Conservation (phyloP, 2,329 filamentous ascomycete species). For the Cladosporium sp. region DNA sequence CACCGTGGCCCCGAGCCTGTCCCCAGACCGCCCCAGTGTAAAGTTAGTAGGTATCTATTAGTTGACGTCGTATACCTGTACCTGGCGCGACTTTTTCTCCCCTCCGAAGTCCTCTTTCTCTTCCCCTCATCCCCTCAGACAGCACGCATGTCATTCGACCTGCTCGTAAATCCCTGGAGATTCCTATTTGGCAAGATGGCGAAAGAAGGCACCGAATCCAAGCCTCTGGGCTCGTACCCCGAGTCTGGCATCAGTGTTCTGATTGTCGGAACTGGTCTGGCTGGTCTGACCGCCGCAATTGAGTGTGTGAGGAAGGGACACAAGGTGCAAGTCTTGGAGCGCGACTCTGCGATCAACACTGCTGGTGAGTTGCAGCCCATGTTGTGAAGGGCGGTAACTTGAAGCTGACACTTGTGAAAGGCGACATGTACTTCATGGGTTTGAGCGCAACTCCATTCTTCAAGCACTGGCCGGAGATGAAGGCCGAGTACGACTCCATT, state of each 20-base stretch:
- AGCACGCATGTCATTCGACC: constrained; percentile 3
- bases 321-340: constrained; percentile 27
- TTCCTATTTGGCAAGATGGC: constrained; percentile 28
- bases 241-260: constrained; percentile 28
- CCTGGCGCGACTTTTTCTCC: neutral
- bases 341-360: constrained; percentile 45
- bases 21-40: neutral
- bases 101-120: neutral
- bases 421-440: constrained; percentile 57
- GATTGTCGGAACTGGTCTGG: constrained; percentile 27
- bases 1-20: neutral
- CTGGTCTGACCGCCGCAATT: constrained; percentile 27
- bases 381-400: no score
- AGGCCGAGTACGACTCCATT: constrained; percentile 45
- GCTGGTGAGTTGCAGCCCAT: constrained; percentile 35
- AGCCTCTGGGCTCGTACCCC: constrained; percentile 48
- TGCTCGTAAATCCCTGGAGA: constrained; percentile 5
- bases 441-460: constrained; percentile 50
- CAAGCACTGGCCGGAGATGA: constrained; percentile 50
- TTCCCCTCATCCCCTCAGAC: neutral
- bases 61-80: constrained; percentile 9
- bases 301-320: constrained; percentile 29
- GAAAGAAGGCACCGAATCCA: constrained; percentile 28
- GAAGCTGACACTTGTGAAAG: constrained; percentile 25
- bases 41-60: neutral